Conservation (phyloP, 1,139 yeast genomes). For the Blastobotrys indianensis region DNA sequence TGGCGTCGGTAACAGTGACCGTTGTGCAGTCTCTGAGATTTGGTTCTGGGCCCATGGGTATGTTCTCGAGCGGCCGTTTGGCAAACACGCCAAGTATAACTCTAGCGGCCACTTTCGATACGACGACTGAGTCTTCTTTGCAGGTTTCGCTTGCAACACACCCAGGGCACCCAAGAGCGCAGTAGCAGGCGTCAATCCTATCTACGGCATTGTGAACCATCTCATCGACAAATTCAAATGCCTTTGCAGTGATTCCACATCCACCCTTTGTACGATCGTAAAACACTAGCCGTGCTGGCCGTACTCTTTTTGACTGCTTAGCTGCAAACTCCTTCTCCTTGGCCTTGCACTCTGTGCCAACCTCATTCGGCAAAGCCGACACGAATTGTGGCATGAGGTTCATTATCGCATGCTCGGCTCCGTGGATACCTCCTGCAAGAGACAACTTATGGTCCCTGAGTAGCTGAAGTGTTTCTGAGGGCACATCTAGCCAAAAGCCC, state of each 20-base stretch:
- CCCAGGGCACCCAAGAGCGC: constrained; percentile 84
- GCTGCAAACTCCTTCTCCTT: constrained; percentile 90
- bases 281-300: constrained; percentile 84
- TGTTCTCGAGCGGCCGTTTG: constrained; percentile 39
- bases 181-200: constrained; percentile 59
- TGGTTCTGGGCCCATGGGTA: constrained; percentile 78
- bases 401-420: constrained; percentile 87
- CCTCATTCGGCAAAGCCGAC: constrained; percentile 63
- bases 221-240: constrained; percentile 69
- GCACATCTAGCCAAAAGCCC: constrained; percentile 91
- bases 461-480: constrained; percentile 52
- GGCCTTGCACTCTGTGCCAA: constrained; percentile 91
- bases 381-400: constrained; percentile 63
- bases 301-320: constrained; percentile 55
- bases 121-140: constrained; percentile 70
- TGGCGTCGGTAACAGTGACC: constrained; percentile 1
- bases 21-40: constrained; percentile 51
- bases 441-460: constrained; percentile 54
- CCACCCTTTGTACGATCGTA: constrained; percentile 87
- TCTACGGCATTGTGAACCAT: constrained; percentile 55
- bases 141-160: constrained; percentile 80
- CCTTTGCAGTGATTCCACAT: constrained; percentile 70
- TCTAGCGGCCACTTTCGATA: constrained; percentile 84
- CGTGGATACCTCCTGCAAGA: constrained; percentile 91
- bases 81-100: constrained; percentile 53